Evolutionary conservation across 768 basidiomycete species (phyloP), one percentile per base, ranked within the genome.

Genomic region (Termitomyces sp.): DNA sequence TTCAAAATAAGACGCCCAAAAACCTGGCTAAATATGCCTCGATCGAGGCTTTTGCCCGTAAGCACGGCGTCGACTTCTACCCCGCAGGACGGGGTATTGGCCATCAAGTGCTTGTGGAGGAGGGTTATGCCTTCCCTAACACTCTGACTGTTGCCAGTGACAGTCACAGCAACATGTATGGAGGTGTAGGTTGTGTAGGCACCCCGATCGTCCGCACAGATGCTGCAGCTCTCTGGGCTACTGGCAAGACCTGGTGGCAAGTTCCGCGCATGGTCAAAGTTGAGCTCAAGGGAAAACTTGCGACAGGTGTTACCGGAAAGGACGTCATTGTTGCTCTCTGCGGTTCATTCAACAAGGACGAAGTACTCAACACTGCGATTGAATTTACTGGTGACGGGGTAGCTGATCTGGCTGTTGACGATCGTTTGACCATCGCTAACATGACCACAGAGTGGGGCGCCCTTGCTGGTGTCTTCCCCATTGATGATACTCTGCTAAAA

Each of bases 391-490:
- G 97, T 11, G 86, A 90, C 34, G 97, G 97, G 24, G 79, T 98
- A 10, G 66, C 80, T 17, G 77, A 83, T 17, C 76, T 99, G 47
- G 71, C 82, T 4, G 81, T 99, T 53, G 96, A 99, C 65, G 95
- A 98, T 62, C 83, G 97, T 41, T 78, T 99, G 45, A 95, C 96
- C 0, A 98, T 98, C 61, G 78, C 94, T n/a, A 98, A 99, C 70
- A 99, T 98, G 97, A 98, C 97, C 5, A 98, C 97, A 30, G 97
- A 99, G 70, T 99, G 97, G 97, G 97, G 97, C 43, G 97, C 97
- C 2, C 81, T 99, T 2, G 94, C 84, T 8, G 97, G 97, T 32
- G 84, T 97, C 7, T 98, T 99, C 76, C 95, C 96, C 0, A 86
- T 92, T 5, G 97, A 99, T 65, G 77, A 84, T 19, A 84, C 81